Evolutionary conservation across 352 stramenopile species (phyloP), one percentile per base, ranked within the genome.

Genomic region (Phytophthora brassicae): DNA sequence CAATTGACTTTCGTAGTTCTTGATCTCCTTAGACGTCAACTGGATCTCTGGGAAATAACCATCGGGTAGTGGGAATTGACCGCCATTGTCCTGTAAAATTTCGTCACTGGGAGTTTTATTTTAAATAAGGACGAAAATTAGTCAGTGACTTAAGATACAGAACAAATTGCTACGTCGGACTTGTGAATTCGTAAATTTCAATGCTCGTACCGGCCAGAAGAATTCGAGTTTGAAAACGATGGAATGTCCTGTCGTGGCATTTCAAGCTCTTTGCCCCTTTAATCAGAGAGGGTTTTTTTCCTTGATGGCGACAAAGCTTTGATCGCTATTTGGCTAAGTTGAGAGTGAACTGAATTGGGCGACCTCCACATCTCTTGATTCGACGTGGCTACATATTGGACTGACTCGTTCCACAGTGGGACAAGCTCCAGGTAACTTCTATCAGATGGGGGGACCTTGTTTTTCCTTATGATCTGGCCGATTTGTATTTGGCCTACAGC

Each of bases 21-120:
- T 33, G 13, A 72, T 51, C 43, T 80, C 65, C 22, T 54, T 41
- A 14, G 52, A 22, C 23, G 72, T 64, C 29, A 86, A 41, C 23
- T 58, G 46, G 16, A 86, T 62, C 22, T 62, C 60, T 28, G 74
- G 61, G 47, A 86, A 86, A 42, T 70, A 77, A 51, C 59, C 60
- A 20, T 77, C 69, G 2, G 74, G 71, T 29, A 86, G 54, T 13
- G 76, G 76, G 57, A 80, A 85, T 2, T 69, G 50, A 20, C 57
- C 63, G 19, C 50, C 55, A 26, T 74, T 74, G 50, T 74, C 55
- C 50, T 61, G 51, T 56, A 74, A 61, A 5, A 23, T 43, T 24
- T 59, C 26, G 20, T 54, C 44, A 12, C 60, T 74, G 31, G 5
- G 54, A 31, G n/a, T n/a, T n/a, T n/a, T n/a, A n/a, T n/a, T n/a